Conservation (phyloP, 2,329 filamentous ascomycete species). For the Phyllosticta citriasiana region DNA sequence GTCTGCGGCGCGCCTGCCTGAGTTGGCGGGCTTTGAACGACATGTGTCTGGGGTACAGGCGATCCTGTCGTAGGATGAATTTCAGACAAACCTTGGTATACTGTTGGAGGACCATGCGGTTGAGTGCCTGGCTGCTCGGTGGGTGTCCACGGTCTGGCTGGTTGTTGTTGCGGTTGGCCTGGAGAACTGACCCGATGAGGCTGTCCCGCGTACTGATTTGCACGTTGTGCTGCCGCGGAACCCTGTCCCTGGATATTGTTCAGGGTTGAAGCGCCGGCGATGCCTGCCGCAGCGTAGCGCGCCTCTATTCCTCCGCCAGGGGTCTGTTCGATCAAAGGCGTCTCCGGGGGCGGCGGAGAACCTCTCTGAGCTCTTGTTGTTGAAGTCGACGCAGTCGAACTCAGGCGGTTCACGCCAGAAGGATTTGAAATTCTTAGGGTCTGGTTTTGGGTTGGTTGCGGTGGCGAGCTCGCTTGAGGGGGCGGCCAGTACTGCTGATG, state of each 20-base stretch:
- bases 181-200: constrained; percentile 38
- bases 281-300: constrained; percentile 82
- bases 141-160: constrained; percentile 76
- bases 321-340: constrained; percentile 62
- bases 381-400: constrained; percentile 83
- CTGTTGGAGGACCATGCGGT: constrained; percentile 79
- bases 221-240: constrained; percentile 69
- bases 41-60: constrained; percentile 25
- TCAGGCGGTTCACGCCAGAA: constrained; percentile 49
- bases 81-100: constrained; percentile 78
- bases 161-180: constrained; percentile 29
- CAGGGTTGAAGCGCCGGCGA: constrained; percentile 74
- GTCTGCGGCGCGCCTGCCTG: constrained; percentile 29
- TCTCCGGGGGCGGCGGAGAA: constrained; percentile 90
- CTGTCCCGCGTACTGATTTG: constrained; percentile 58
- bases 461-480: constrained; percentile 15
- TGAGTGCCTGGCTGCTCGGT: constrained; percentile 81
- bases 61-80: constrained; percentile 36
- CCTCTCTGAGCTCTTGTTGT: constrained; percentile 87
- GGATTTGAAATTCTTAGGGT: constrained; percentile 44
- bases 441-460: constrained; percentile 15
- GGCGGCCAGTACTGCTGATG: constrained; percentile 52
- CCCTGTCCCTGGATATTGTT: constrained; percentile 66
- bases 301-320: constrained; percentile 78
- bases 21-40: constrained; percentile 21